Percentiles rank a stretch among this genome's conserved stretches.
phyloP scores from a whole-genome alignment of 2,329 filamentous ascomycete species.

The Pseudocercospora musae region DNA sequence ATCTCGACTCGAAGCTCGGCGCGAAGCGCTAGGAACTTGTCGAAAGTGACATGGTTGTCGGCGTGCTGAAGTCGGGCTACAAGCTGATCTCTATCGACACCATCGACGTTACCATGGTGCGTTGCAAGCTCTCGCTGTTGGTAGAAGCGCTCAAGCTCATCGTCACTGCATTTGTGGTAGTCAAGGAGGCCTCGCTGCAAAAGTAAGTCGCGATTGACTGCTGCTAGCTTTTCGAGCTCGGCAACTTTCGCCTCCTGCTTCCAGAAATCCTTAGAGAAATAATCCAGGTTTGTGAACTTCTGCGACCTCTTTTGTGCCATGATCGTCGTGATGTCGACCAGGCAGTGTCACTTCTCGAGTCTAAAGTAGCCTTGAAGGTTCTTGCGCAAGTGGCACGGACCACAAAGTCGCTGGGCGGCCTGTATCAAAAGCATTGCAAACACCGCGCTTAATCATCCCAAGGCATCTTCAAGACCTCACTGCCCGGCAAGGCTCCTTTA shows the following conservation, averaged over 20 bases:
- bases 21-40: too few relatives aligned
- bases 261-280: neutral
- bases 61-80: too few relatives aligned
- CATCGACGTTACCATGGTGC: too few relatives aligned
- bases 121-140: neutral
- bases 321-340: neutral
- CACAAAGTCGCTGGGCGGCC: too few relatives aligned
- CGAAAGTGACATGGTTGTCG: too few relatives aligned
- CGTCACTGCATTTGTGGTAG: neutral
- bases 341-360: neutral
- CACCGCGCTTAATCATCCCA: too few relatives aligned
- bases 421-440: too few relatives aligned
- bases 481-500: constrained; percentile 36
- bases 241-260: neutral
- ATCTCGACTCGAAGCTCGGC: too few relatives aligned
- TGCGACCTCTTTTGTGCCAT: neutral
- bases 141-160: neutral
- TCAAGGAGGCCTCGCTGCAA: neutral
- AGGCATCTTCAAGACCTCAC: constrained; percentile 20
- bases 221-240: neutral
- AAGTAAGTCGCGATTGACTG: neutral
- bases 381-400: too few relatives aligned
- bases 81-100: too few relatives aligned
- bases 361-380: too few relatives aligned
- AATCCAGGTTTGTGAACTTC: neutral